phyloP scores from a whole-genome alignment of 139 green algal genomes.

The Chlamydomonas incerta region DNA sequence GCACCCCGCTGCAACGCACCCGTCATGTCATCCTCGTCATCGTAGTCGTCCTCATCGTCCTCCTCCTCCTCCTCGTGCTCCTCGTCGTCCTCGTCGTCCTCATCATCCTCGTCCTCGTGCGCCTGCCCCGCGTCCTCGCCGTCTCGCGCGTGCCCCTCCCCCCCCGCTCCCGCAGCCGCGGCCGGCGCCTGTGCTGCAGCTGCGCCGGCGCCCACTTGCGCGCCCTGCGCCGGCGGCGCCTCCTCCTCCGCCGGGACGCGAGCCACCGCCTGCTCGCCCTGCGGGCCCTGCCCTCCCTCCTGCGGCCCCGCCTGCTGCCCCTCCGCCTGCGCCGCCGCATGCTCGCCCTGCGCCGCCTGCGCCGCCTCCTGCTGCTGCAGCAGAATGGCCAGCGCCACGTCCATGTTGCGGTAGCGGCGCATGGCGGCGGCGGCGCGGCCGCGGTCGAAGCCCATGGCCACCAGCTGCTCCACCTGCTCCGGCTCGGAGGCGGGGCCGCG shows the following conservation, averaged over 20 bases:
- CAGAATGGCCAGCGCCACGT: constrained; percentile 50
- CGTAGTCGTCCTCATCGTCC: not conserved
- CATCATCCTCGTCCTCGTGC: not conserved
- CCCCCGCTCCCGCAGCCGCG: not conserved
- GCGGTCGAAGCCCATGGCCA: constrained; percentile 61
- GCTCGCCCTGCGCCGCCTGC: not conserved
- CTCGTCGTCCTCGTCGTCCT: not conserved
- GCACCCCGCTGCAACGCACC: no score
- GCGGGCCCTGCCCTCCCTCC: not conserved
- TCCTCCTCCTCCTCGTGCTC: not conserved
- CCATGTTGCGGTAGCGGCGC: constrained; percentile 42
- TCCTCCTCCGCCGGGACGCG: not conserved
- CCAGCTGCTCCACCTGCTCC: constrained; percentile 43
- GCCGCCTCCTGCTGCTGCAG: constrained; percentile 10
- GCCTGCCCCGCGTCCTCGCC: not conserved
- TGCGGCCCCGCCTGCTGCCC: not conserved
- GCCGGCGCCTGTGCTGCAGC: not conserved
- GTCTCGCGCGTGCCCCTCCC: not conserved
- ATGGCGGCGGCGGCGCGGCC: constrained; percentile 35
- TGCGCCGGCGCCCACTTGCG: not conserved
- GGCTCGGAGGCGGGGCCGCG: constrained; percentile 3
- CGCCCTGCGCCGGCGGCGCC: not conserved
- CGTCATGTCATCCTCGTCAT: not conserved
- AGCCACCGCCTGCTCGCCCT: not conserved
- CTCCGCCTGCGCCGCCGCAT: not conserved